A percentile compares a stretch with the other conserved stretches of the same genome.
phyloP scores from a whole-genome alignment of 2,329 filamentous ascomycete species.

The Aspergillus sergii region DNA sequence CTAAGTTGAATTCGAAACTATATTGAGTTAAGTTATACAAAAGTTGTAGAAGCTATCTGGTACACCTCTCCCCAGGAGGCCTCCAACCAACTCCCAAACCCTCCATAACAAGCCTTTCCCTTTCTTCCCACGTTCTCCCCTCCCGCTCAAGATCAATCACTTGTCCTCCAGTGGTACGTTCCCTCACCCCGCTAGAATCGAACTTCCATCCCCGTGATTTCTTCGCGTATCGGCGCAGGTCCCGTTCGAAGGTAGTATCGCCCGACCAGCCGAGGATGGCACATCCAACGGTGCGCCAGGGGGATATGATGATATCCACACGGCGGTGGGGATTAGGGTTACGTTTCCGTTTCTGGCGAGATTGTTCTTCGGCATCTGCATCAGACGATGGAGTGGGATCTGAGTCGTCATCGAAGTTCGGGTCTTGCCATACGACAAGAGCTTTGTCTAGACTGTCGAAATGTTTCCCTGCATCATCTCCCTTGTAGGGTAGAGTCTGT shows the following conservation, averaged over 20 bases:
- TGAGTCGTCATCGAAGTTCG: slow-evolving; percentile 45
- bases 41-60: slow-evolving; percentile 47
- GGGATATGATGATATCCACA: slow-evolving; percentile 88
- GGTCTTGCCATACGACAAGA: slow-evolving; percentile 87
- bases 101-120: slow-evolving; percentile 79
- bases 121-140: slow-evolving; percentile 63
- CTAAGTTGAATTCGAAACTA: too few relatives aligned
- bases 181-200: slow-evolving; percentile 83
- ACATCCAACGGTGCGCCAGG: slow-evolving; percentile 87
- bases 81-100: slow-evolving; percentile 71
- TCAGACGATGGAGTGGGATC: slow-evolving; percentile 22
- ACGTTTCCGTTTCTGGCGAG: slow-evolving; percentile 32
- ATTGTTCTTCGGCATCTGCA: slow-evolving; percentile 9
- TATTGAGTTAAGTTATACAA: too few relatives aligned
- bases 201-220: slow-evolving; percentile 76
- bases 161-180: slow-evolving; percentile 64
- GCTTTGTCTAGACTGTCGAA: slow-evolving; percentile 93
- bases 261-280: slow-evolving; percentile 87
- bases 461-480: slow-evolving; percentile 44
- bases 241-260: slow-evolving; percentile 86
- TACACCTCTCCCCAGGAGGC: slow-evolving; percentile 68
- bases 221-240: slow-evolving; percentile 79
- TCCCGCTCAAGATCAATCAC: slow-evolving; percentile 68
- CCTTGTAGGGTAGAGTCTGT: slow-evolving; percentile 58
- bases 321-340: slow-evolving; percentile 78